Conservation (phyloP, 1,139 yeast species). For the Yamadazyma spencermartinsiae region DNA sequence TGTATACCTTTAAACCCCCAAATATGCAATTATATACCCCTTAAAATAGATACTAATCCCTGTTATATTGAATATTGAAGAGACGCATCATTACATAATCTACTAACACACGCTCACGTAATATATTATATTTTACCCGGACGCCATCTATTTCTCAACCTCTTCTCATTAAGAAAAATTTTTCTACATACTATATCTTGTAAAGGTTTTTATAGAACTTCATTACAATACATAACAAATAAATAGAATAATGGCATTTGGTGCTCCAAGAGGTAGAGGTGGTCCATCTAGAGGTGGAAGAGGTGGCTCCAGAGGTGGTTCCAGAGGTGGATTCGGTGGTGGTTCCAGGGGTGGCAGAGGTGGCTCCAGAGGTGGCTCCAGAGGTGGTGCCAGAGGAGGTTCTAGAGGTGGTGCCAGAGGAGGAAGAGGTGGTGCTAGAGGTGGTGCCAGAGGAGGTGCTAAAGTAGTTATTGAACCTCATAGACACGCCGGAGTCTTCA, state of each 20-base stretch:
- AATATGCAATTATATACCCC: too few species aligned
- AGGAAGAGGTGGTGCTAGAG: slow-evolving; percentile 72
- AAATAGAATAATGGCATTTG: slow-evolving; percentile 26
- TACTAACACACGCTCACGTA: not conserved
- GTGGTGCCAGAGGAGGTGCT: slow-evolving; percentile 83
- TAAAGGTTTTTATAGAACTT: too few species aligned
- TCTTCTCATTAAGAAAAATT: slow-evolving; percentile 4
- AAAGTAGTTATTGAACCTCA: slow-evolving; percentile 98
- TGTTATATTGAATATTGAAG: not conserved
- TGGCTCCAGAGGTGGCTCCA: slow-evolving; percentile 42
- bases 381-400: slow-evolving; percentile 46
- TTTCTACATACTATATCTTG: too few species aligned
- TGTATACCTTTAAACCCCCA: too few species aligned
- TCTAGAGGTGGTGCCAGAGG: slow-evolving; percentile 60
- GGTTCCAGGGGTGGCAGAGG: slow-evolving; percentile 30
- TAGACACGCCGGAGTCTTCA: slow-evolving; percentile 96
- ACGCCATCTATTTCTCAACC: slow-evolving; percentile 13
- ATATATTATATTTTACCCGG: slow-evolving; percentile 22
- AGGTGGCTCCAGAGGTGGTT: slow-evolving; percentile 37
- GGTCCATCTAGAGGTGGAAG: slow-evolving; percentile 41
- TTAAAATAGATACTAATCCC: too few species aligned
- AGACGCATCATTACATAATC: slow-evolving; percentile 18
- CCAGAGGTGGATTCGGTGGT: slow-evolving; percentile 27
- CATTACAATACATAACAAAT: slow-evolving; percentile 3
- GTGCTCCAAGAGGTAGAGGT: slow-evolving; percentile 52